A percentile compares a stretch with the other conserved stretches of the same genome.
phyloP scores from a whole-genome alignment of 108 stramenopile species.

The Conticribra guillardii region DNA sequence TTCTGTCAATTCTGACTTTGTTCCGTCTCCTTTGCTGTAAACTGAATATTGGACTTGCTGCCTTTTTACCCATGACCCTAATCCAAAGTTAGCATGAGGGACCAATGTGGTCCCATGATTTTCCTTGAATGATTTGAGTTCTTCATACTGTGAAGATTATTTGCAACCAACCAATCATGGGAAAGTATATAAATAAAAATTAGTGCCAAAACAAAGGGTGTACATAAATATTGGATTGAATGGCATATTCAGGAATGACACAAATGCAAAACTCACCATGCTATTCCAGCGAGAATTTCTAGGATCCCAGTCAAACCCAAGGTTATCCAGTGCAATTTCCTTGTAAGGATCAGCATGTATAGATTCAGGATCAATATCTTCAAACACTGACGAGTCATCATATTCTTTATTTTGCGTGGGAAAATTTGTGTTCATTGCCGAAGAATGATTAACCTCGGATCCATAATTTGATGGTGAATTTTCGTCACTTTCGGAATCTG shows the following conservation, averaged over 20 bases:
- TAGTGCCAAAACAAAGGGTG: conserved; percentile 2
- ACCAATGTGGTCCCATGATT: conserved; percentile 31
- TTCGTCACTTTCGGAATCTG: neutral
- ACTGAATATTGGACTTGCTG: conserved; percentile 48
- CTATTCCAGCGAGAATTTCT: conserved; percentile 52
- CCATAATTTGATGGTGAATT: neutral
- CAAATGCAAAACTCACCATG: conserved; percentile 8
- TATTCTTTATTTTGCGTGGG: neutral
- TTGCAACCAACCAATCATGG: neutral
- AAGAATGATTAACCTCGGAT: neutral
- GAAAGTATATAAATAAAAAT: no score
- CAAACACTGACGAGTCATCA: conserved; percentile 24
- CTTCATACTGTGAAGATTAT: conserved; percentile 21
- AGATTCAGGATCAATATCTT: conserved; percentile 34
- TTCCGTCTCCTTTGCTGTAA: conserved; percentile 17
- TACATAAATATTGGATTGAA: no score
- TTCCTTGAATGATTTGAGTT: conserved; percentile 18
- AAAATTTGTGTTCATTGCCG: neutral
- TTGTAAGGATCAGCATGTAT: conserved; percentile 52
- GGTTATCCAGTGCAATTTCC: conserved; percentile 38
- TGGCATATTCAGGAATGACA: no score
- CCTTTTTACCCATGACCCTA: conserved; percentile 41
- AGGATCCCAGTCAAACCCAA: conserved; percentile 53
- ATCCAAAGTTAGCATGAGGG: conserved; percentile 46
- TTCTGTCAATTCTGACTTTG: conserved; percentile 43